phyloP scores from a whole-genome alignment of 1,139 yeast species.

The Taphrina deformans region DNA sequence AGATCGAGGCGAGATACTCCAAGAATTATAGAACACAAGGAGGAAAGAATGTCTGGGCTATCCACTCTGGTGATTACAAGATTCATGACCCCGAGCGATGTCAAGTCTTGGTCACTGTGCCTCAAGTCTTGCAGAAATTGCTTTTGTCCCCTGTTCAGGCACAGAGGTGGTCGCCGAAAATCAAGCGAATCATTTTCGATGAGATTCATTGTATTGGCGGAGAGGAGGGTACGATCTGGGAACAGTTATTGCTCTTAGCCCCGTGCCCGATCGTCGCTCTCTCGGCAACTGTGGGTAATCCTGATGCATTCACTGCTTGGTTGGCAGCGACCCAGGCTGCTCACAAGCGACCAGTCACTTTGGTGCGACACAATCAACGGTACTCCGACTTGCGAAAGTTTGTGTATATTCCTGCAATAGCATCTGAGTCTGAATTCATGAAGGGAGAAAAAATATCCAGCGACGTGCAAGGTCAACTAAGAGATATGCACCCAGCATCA shows the following conservation, averaged over 20 bases:
- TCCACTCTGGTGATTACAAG: slow-evolving; percentile 34
- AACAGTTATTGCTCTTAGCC: slow-evolving; percentile 31
- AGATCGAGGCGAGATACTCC: slow-evolving; percentile 35
- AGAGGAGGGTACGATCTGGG: slow-evolving; percentile 35
- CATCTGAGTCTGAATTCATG: slow-evolving; percentile 19
- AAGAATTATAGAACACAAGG: slow-evolving; percentile 34
- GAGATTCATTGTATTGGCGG: slow-evolving; percentile 35
- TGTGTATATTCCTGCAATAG: slow-evolving; percentile 32
- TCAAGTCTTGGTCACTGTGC: slow-evolving; percentile 35
- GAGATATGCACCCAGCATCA: slow-evolving; percentile 34
- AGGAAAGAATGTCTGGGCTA: slow-evolving; percentile 36
- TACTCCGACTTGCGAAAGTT: slow-evolving; percentile 35
- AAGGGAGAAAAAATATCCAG: slow-evolving; percentile 21
- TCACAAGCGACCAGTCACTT: slow-evolving; percentile 28
- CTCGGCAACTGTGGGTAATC: slow-evolving; percentile 36
- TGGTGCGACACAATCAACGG: slow-evolving; percentile 34
- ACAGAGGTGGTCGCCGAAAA: slow-evolving; percentile 35
- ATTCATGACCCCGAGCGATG: slow-evolving; percentile 34
- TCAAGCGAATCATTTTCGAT: slow-evolving; percentile 35
- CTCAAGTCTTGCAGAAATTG: slow-evolving; percentile 34
- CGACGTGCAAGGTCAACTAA: slow-evolving; percentile 21
- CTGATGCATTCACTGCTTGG: slow-evolving; percentile 32
- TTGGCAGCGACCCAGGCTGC: slow-evolving; percentile 34
- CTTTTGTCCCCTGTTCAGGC: slow-evolving; percentile 36
- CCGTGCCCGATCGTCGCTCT: slow-evolving; percentile 37